Conservation (phyloP, 75 land plant species). For the Selaginella moellendorffii region DNA sequence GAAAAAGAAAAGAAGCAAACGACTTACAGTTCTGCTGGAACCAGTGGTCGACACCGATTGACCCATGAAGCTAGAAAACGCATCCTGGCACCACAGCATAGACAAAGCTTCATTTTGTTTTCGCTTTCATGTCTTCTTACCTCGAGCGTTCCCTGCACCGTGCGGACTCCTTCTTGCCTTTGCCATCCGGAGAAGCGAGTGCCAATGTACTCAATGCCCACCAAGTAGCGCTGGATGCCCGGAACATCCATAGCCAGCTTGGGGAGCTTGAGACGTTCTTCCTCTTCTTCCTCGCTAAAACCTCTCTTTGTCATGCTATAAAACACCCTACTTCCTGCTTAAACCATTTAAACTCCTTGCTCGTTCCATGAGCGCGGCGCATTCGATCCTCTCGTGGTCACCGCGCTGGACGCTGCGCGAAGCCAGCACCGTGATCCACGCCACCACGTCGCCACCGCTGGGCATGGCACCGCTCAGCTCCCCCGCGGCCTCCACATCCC, state of each 20-base stretch:
- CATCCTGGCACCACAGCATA: conserved; percentile 38
- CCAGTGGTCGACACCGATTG: conserved; percentile 53
- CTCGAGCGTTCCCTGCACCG: conserved; percentile 67
- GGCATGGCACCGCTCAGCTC: conserved; percentile 7
- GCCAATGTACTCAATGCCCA: conserved; percentile 82
- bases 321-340: too few relatives aligned
- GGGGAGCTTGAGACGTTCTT: too few relatives aligned
- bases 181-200: conserved; percentile 71
- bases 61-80: conserved; percentile 70
- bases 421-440: too few relatives aligned
- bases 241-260: neutral
- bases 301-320: too few relatives aligned
- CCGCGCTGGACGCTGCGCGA: too few relatives aligned
- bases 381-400: too few relatives aligned
- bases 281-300: too few relatives aligned
- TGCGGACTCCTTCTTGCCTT: conserved; percentile 48
- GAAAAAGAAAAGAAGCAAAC: neutral
- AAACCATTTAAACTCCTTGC: too few relatives aligned
- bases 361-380: too few relatives aligned
- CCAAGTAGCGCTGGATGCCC: conserved; percentile 52
- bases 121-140: conserved; percentile 8
- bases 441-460: too few relatives aligned
- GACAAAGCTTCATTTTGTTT: neutral
- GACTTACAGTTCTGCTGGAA: conserved; percentile 80
- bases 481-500: conserved; percentile 9